phyloP scores from a whole-genome alignment of 495 filamentous ascomycete species.

The Collariella sp. region DNA sequence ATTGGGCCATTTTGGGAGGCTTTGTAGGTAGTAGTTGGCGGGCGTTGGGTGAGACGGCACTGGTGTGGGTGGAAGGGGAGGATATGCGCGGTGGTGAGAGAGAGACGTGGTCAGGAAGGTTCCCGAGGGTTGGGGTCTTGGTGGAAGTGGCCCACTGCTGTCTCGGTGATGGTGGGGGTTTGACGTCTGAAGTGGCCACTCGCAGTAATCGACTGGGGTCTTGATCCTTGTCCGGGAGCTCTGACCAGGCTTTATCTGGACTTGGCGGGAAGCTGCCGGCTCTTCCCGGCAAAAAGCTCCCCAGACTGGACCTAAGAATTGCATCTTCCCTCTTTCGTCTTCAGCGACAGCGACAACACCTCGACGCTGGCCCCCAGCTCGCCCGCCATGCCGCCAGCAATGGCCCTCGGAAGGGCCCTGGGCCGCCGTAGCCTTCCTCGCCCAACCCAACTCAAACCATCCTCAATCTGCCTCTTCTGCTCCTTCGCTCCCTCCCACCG shows the following conservation, averaged over 20 bases:
- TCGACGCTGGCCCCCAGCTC: neutral
- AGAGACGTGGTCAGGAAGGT: neutral
- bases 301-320: neutral
- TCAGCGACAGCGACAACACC: neutral
- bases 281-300: constrained; percentile 11
- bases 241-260: neutral
- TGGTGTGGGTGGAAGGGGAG: neutral
- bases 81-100: no score
- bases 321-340: neutral
- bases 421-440: constrained; percentile 6
- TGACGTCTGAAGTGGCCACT: constrained; percentile 1
- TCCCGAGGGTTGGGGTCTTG: neutral
- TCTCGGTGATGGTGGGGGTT: neutral
- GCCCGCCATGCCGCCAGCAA: constrained; percentile 29
- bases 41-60: neutral
- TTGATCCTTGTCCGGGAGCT: neutral
- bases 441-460: neutral
- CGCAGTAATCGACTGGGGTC: neutral
- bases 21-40: neutral
- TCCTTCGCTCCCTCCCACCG: constrained; percentile 23
- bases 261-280: constrained; percentile 11
- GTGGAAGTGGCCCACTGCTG: neutral
- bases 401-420: constrained; percentile 23
- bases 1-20: constrained; percentile 45
- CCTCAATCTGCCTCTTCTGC: constrained; percentile 38